Base-by-base conservation (phyloP, 805 yeast species). In the Candida dendrica region DNA sequence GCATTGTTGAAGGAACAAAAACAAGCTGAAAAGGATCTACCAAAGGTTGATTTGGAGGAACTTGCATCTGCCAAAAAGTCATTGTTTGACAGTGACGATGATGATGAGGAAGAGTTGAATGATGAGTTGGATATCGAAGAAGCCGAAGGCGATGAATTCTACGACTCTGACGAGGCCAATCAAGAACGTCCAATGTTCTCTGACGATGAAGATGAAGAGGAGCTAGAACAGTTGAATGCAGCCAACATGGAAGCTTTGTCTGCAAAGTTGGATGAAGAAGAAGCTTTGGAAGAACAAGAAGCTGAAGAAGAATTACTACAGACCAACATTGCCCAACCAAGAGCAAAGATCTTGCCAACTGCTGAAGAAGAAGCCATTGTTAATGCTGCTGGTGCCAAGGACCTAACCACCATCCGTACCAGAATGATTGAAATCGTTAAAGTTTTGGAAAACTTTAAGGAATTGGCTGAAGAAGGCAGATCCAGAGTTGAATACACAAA, bases 351-450 rank as follows among this genome's bases (percentile, higher is more conserved):
- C 26, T 71, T 89, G 46, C 96, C 96, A 32, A 68, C 82, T 3
- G 77, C 65, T 20, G 82, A 72, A 48, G 87, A 81, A 56, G 84
- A 81, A 53, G 73, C 68, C 42, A 75, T 72, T 41, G 42, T 52
- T 27, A 72, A 70, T 49, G 68, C 69, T 26, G 63, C 67, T 42
- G 73, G 71, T 14, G 82, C 88, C 37, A 79, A 80, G 51, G 95
- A 89, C 60, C 72, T 90, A 38, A 85, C 89, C 7, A 71, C 85
- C 53, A 75, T 86, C 7, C 80, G 98, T 65, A 87, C 96, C 16
- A 80, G 98, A 67, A 91, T 93, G 84, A 79, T 91, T 52, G 98
- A 93, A 68, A 78, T 95, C 48, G 91, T 90, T 39, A 90, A 90
- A 61, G 96, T 91, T 15, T 74, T 93, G 53, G 97, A 91, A 63